Conservation (phyloP, 1,139 yeast genomes). For the Kodamaea anthophila region DNA sequence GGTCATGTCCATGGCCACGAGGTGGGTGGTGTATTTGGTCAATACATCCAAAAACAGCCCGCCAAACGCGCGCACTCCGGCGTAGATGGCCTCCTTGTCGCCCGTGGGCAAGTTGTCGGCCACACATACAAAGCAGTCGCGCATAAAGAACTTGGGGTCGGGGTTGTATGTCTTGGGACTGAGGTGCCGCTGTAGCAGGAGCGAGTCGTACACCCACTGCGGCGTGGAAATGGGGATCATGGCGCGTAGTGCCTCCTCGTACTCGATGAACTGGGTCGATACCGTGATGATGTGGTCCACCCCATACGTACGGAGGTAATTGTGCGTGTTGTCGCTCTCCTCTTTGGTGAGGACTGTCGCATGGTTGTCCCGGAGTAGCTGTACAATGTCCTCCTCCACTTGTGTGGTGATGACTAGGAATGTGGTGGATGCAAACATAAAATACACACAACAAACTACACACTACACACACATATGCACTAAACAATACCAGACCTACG, state of each 20-base stretch:
- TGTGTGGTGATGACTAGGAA: conserved; percentile 37
- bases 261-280: conserved; percentile 50
- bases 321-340: conserved; percentile 18
- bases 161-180: conserved; percentile 59
- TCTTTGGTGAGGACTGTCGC: conserved; percentile 21
- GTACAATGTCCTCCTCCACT: no score
- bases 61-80: conserved; percentile 66
- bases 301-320: conserved; percentile 17
- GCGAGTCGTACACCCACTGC: conserved; percentile 56
- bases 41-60: conserved; percentile 65
- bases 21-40: conserved; percentile 70
- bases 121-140: conserved; percentile 55
- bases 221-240: conserved; percentile 68
- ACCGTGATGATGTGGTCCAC: conserved; percentile 54
- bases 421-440: conserved; percentile 36
- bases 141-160: conserved; percentile 59
- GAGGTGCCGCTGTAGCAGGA: conserved; percentile 35
- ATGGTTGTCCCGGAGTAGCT: conserved; percentile 16
- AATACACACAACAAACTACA: no score
- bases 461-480: no score
- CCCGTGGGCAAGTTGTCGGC: conserved; percentile 52
- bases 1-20: conserved; percentile 51
- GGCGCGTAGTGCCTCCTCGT: conserved; percentile 40
- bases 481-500: no score
- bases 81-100: conserved; percentile 61